These are phyloP conservation scores for Plasmodium yoelii DNA, from an alignment of 169 alveolate species.

Conservation along the genomic window DNA sequence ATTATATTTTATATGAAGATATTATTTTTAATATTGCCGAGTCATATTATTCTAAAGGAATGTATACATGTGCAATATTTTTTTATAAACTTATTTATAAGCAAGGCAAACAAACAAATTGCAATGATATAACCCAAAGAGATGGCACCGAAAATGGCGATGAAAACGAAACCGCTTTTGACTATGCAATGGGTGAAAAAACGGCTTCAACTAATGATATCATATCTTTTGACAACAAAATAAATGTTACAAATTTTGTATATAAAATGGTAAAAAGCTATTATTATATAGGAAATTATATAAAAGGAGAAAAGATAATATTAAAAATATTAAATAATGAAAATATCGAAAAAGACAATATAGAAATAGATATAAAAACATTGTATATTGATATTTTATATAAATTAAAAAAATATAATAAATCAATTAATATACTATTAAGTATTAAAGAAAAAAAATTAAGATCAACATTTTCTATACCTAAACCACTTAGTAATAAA, in stretches of 20 bases:
- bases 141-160: not conserved
- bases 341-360: constrained; percentile 22
- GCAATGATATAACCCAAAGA: too few relatives aligned
- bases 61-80: constrained; percentile 33
- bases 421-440: constrained; percentile 46
- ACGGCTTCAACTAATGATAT: not conserved
- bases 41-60: constrained; percentile 18
- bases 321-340: constrained; percentile 26
- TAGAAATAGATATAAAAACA: constrained; percentile 63
- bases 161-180: not conserved
- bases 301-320: constrained; percentile 55
- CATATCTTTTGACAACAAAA: constrained; percentile 7
- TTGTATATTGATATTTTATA: constrained; percentile 49
- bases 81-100: constrained; percentile 21
- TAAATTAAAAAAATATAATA: constrained; percentile 45
- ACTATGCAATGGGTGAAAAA: too few relatives aligned
- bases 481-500: constrained; percentile 63
- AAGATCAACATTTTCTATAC: constrained; percentile 49
- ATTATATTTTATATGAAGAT: constrained; percentile 26
- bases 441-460: constrained; percentile 67
- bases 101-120: not conserved
- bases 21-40: constrained; percentile 42
- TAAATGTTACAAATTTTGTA: constrained; percentile 7
- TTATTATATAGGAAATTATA: constrained; percentile 39
- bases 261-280: constrained; percentile 61